phyloP scores from a whole-genome alignment of 352 stramenopile genomes.

The Phytophthora agathidicida region DNA sequence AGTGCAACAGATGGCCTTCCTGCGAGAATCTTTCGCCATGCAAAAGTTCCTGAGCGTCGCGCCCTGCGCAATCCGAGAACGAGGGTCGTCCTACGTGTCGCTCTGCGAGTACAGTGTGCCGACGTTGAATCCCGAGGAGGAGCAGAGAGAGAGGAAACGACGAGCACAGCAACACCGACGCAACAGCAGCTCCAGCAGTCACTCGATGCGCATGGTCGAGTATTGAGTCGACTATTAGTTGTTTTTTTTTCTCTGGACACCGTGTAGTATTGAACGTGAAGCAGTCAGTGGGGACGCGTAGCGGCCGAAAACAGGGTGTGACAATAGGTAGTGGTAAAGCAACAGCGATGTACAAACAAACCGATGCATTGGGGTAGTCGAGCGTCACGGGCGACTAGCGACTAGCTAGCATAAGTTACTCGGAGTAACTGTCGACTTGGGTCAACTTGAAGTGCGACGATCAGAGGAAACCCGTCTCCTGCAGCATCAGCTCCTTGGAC shows the following conservation, averaged over 20 bases:
- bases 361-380: constrained; percentile 19
- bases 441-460: constrained; percentile 4
- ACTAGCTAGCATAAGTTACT: neutral
- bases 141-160: constrained; percentile 76
- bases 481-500: constrained; percentile 71
- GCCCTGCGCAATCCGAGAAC: constrained; percentile 67
- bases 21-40: constrained; percentile 64
- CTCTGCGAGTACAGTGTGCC: constrained; percentile 80
- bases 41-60: constrained; percentile 82
- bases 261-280: constrained; percentile 32
- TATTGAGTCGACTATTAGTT: constrained; percentile 37
- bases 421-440: neutral
- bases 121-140: constrained; percentile 63
- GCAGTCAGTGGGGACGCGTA: constrained; percentile 8
- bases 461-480: constrained; percentile 55
- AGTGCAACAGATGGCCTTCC: constrained; percentile 69
- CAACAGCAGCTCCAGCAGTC: constrained; percentile 73
- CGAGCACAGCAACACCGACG: constrained; percentile 71
- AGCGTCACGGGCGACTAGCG: constrained; percentile 6
- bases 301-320: constrained; percentile 13
- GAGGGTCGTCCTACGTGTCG: constrained; percentile 83
- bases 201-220: constrained; percentile 50
- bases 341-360: constrained; percentile 27
- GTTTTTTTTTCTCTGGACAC: constrained; percentile 14
- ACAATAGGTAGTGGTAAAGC: constrained; percentile 36